Evolutionary conservation across 2,329 filamentous ascomycete species (phyloP).

Genomic region (Scleromitrula shiraiana): DNA sequence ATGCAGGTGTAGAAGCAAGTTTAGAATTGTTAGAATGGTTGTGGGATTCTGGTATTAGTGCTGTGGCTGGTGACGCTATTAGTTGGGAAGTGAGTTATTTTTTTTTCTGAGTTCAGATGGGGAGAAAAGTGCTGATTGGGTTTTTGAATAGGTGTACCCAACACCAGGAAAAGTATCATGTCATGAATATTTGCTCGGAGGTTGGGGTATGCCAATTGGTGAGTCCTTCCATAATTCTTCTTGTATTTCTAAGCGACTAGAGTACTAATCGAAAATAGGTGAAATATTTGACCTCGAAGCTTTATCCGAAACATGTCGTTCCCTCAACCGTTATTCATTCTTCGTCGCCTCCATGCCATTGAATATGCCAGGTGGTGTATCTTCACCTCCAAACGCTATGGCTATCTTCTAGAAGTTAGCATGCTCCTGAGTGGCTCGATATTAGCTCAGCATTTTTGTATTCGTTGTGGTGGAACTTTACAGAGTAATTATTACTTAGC

Average conservation of each 20-base stretch:
- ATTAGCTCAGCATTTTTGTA: neutral
- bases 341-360: conserved; percentile 53
- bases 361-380: conserved; percentile 33
- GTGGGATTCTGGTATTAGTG: conserved; percentile 1
- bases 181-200: conserved; percentile 3
- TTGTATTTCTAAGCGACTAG: neutral
- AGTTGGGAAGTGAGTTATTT: neutral
- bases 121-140: neutral
- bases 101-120: neutral
- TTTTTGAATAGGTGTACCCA: neutral
- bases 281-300: conserved; percentile 29
- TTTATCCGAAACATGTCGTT: conserved; percentile 38
- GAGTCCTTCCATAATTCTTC: neutral
- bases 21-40: conserved; percentile 3
- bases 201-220: conserved; percentile 19
- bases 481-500: no score
- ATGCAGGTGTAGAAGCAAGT: conserved; percentile 3
- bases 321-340: conserved; percentile 48
- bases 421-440: neutral
- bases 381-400: conserved; percentile 25
- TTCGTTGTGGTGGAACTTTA: no score
- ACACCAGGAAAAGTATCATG: neutral
- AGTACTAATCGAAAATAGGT: conserved; percentile 20
- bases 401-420: conserved; percentile 12
- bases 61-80: conserved; percentile 3